These are phyloP conservation scores for Suillus bovinus DNA, from an alignment of 768 basidiomycete species.

Conservation along the genomic window DNA sequence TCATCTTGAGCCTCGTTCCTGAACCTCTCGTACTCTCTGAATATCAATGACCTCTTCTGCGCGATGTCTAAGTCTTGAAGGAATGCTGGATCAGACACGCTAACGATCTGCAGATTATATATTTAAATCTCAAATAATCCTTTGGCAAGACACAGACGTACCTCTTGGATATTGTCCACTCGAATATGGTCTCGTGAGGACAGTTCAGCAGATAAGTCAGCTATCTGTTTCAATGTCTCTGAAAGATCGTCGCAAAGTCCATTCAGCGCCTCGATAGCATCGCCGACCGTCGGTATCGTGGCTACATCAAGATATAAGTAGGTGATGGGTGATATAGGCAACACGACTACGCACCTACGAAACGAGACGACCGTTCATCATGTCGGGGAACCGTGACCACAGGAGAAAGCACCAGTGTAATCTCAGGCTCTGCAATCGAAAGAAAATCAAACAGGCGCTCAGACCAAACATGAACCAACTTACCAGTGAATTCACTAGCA, in stretches of 20 bases:
- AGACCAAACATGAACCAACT: conserved; percentile 9
- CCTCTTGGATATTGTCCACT: conserved; percentile 72
- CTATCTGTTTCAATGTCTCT: conserved; percentile 62
- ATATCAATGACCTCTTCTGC: conserved; percentile 69
- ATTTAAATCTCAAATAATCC: neutral
- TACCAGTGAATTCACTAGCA: conserved; percentile 72
- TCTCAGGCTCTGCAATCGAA: conserved; percentile 58
- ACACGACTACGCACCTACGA: conserved; percentile 47
- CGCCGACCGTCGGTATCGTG: conserved; percentile 74
- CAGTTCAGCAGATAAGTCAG: conserved; percentile 68
- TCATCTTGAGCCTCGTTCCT: conserved; percentile 40
- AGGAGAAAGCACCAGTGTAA: conserved; percentile 70
- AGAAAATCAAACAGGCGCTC: neutral
- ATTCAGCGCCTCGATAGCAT: conserved; percentile 67
- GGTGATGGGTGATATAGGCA: too few relatives aligned
- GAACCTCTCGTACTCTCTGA: conserved; percentile 57
- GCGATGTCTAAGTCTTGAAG: conserved; percentile 65
- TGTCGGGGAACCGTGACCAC: conserved; percentile 56
- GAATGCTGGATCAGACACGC: conserved; percentile 52
- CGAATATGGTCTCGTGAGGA: conserved; percentile 69
- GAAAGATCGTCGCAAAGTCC: conserved; percentile 62
- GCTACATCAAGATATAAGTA: conserved; percentile 38
- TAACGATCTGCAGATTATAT: conserved; percentile 42
- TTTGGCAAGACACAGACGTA: conserved; percentile 28
- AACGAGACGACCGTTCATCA: conserved; percentile 57